A percentile compares a stretch with the other conserved stretches of the same genome.
Evolutionary conservation across 2,329 filamentous ascomycete species (phyloP).

Genomic region (Chaetomium globosum): DNA sequence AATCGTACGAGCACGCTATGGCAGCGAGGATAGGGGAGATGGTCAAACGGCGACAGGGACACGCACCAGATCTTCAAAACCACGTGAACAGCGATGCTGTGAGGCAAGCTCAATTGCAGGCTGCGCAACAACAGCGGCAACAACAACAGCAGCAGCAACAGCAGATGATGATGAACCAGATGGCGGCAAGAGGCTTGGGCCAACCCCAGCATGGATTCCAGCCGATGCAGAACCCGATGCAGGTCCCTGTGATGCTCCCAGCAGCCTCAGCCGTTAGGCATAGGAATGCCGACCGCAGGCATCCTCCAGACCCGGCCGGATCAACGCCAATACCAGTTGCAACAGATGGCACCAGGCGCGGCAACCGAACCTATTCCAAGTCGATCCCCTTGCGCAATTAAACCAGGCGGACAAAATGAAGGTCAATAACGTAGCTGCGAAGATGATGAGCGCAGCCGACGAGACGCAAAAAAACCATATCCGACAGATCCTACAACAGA

Average conservation of each 20-base stretch:
- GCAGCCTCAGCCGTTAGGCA: conserved; percentile 45
- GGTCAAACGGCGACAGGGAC: conserved; percentile 54
- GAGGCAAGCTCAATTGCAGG: conserved; percentile 37
- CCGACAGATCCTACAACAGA: conserved; percentile 46
- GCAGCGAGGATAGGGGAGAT: conserved; percentile 52
- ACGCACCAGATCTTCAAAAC: conserved; percentile 54
- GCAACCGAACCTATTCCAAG: conserved; percentile 39
- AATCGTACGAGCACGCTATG: conserved; percentile 55
- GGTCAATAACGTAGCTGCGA: conserved; percentile 50
- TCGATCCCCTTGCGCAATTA: conserved; percentile 46
- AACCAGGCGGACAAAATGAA: conserved; percentile 50
- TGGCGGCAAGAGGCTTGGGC: conserved; percentile 53
- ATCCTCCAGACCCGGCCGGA: conserved; percentile 49
- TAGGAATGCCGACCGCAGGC: conserved; percentile 49
- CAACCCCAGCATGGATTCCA: conserved; percentile 60
- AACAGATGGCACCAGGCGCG: conserved; percentile 41
- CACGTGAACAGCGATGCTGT: conserved; percentile 47
- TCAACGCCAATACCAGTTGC: conserved; percentile 46
- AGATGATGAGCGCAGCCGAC: conserved; percentile 46
- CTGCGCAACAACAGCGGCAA: conserved; percentile 38
- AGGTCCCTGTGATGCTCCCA: conserved; percentile 56
- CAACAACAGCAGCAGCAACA: conserved; percentile 46
- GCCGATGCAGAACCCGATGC: conserved; percentile 62
- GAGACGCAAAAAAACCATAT: conserved; percentile 52
- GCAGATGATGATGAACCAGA: conserved; percentile 57